Base-by-base conservation (phyloP, 2,329 filamentous ascomycete genomes). In the Lizonia empirigonia region DNA sequence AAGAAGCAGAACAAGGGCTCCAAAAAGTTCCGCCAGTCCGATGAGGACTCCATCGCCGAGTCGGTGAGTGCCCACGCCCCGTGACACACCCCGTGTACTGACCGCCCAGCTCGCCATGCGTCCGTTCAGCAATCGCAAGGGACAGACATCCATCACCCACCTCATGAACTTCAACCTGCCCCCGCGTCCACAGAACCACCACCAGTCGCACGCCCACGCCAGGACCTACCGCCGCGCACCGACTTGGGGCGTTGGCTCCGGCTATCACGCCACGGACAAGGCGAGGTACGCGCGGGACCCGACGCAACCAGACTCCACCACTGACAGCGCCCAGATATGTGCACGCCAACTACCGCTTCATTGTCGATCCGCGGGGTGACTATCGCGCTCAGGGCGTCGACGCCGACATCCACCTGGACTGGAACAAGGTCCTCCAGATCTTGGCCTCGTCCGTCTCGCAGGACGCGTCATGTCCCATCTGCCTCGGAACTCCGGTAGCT, bases 261-360 rank as follows among this genome's bases (percentile, higher is more conserved):
- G 92, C 20, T 90, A 96, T 73, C 91, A 97, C 73, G 86, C 90
- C 12, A 84, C 86, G 34, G 94, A 99, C 74, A 97, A 97, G 77
- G 89, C 92, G 50, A 86, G 89, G 80, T 93, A 82, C 44, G 62
- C 56, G 16, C 15, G 24, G 3, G 7, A 16, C 32, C 19, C 30
- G 20, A 32, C 10, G 9, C 19, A 8, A 8, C 9, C 18, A 23
- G n/a, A 33, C 22, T n/a, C 3, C 35, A n/a, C 9, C 13, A 35
- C 54, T 63, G 32, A 61, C 42, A 26, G 8, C 7, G 15, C 9
- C 1, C 29, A 88, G 87, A 78, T 91, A 90, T 62, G 87, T 99
- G 13, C 92, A 99, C 73, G 91, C 94, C 59, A 99, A 99, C 73
- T 99, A 99, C 71, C 88, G 94, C 48, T 99, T 99, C 72, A 88